Percentiles rank a stretch among this genome's conserved stretches.
Conservation (phyloP, 2,329 filamentous ascomycete species). For the Alternaria angustiovoidea region DNA sequence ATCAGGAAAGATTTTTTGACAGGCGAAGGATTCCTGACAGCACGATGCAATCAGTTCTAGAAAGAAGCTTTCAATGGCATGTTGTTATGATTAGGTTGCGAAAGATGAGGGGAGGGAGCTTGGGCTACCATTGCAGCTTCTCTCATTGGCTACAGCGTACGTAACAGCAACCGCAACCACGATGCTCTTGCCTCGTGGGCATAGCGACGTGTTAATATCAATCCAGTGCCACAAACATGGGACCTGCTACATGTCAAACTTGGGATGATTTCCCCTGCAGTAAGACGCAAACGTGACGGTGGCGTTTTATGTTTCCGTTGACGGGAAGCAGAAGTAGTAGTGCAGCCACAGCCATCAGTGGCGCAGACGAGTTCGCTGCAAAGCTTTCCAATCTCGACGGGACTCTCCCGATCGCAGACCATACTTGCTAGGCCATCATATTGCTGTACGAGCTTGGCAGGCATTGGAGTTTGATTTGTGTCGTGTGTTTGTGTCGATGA, state of each 20-base stretch:
- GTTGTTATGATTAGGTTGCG: constrained; percentile 1
- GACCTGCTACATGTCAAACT: background rate
- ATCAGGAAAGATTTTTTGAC: background rate
- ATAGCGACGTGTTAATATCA: background rate
- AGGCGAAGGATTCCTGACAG: background rate
- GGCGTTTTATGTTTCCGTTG: background rate
- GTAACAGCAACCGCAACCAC: constrained; percentile 26
- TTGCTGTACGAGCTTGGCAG: background rate
- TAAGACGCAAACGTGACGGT: background rate
- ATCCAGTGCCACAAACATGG: background rate
- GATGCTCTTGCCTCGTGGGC: background rate
- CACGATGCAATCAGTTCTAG: background rate
- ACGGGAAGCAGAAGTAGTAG: background rate
- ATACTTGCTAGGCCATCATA: background rate
- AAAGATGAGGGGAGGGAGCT: constrained; percentile 22
- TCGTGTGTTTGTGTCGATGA: too few relatives aligned
- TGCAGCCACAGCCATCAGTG: background rate
- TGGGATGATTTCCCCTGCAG: background rate
- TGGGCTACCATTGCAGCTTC: background rate
- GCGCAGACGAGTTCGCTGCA: background rate
- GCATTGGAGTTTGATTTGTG: too few relatives aligned
- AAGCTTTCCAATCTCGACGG: background rate
- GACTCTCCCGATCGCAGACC: background rate
- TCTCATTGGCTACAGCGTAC: constrained; percentile 1
- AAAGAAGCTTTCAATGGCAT: background rate